Conservation (phyloP, 768 basidiomycete genomes). For the Inosperma sp. region DNA sequence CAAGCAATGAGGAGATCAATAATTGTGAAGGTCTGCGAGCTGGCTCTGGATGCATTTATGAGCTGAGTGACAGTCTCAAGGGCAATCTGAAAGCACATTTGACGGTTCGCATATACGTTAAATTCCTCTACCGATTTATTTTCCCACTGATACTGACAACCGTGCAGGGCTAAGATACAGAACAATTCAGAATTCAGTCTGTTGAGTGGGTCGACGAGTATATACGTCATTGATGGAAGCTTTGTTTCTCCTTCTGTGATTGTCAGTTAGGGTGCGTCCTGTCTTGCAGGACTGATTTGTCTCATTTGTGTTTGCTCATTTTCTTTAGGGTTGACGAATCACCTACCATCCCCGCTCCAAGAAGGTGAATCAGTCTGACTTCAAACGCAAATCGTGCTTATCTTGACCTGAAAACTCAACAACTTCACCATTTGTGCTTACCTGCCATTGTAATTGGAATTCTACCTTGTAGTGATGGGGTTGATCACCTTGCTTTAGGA, state of each 20-base stretch:
- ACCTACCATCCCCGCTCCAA: slow-evolving; percentile 37
- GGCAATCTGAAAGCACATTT: slow-evolving; percentile 35
- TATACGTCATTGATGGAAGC: slow-evolving; percentile 54
- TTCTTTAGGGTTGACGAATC: slow-evolving; percentile 33
- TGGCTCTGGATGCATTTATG: slow-evolving; percentile 36
- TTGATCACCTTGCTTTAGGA: too few species aligned
- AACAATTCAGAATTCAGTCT: slow-evolving; percentile 53
- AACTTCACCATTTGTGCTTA: too few species aligned
- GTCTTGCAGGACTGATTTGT: background rate
- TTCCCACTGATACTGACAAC: background rate
- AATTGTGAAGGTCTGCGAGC: slow-evolving; percentile 39
- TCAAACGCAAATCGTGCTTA: slow-evolving; percentile 31
- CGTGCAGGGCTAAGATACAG: slow-evolving; percentile 42
- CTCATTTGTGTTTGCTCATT: background rate
- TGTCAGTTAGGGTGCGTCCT: slow-evolving; percentile 42
- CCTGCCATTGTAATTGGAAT: too few species aligned
- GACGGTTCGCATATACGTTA: slow-evolving; percentile 33
- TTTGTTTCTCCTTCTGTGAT: slow-evolving; percentile 51
- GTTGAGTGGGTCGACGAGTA: slow-evolving; percentile 42
- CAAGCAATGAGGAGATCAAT: slow-evolving; percentile 36
- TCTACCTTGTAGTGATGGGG: too few species aligned
- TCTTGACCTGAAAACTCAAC: too few species aligned
- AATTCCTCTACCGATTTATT: background rate
- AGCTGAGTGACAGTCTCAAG: slow-evolving; percentile 40
- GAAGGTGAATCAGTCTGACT: slow-evolving; percentile 31